Percentiles rank a stretch among this genome's conserved stretches.
These are phyloP conservation scores for Coemansia sp. DNA, from an alignment of 192 early-diverging fungal species.

Conservation along the genomic window DNA sequence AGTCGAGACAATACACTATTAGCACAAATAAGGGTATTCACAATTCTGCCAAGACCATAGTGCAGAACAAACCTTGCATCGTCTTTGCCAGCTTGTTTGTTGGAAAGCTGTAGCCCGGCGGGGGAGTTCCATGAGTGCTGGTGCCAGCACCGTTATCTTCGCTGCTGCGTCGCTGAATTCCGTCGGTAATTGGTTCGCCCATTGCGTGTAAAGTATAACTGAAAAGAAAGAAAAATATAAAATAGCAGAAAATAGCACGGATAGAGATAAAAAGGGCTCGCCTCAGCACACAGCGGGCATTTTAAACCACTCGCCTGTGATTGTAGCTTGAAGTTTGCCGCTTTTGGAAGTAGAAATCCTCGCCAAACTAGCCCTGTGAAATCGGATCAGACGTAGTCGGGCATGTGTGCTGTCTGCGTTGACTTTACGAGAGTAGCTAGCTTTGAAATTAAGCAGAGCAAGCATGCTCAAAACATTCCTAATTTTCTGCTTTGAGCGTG, in stretches of 20 bases:
- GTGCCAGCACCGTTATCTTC: slow-evolving; percentile 19
- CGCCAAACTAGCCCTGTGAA: no score
- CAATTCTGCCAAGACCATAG: no score
- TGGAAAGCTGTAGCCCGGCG: slow-evolving; percentile 50
- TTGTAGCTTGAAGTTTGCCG: not conserved
- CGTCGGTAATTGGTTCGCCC: slow-evolving; percentile 55
- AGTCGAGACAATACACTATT: not conserved
- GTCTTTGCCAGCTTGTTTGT: slow-evolving; percentile 53
- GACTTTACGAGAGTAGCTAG: no score
- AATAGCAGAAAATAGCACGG: not conserved
- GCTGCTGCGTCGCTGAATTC: slow-evolving; percentile 36
- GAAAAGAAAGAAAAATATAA: not conserved
- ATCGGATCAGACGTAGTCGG: not conserved
- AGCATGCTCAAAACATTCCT: not conserved
- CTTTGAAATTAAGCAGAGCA: no score
- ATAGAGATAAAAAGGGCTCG: not conserved
- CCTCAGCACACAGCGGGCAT: not conserved
- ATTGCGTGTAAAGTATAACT: slow-evolving; percentile 13
- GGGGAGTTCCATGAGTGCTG: slow-evolving; percentile 44
- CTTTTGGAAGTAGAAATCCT: no score
- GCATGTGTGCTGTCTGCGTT: not conserved
- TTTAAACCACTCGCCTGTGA: not conserved
- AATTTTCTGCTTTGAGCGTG: not conserved
- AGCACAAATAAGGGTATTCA: no score
- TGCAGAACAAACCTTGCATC: slow-evolving; percentile 28